Evolutionary conservation across 1,284 basidiomycete genomes (phyloP), one percentile per base, ranked within the genome.

Genomic region (Singerocomus rubriflavus): DNA sequence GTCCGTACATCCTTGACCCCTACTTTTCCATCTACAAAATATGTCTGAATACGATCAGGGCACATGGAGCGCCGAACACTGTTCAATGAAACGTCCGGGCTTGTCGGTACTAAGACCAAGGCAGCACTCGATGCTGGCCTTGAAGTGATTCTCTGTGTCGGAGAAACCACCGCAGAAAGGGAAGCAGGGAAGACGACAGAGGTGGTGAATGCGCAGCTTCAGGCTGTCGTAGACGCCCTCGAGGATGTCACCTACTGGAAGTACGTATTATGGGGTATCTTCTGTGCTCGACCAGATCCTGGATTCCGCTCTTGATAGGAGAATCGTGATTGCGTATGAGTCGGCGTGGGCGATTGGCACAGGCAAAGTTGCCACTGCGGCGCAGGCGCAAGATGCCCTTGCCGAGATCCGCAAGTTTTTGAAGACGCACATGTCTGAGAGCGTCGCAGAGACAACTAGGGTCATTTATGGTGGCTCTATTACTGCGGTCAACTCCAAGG

Each of bases 321-420:
- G 91, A 63, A 79, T 98, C 67, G 96, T 99, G 56, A 79, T 99
- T 63, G 96, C 96, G 16, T 99, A 94, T 70, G 92, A 95, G 70
- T 92, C 93, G 41, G 96, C 99, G 29, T 99, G 96, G 97, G 97
- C 96, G 36, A 99, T 99, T 68, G 96, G 95, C 50, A 98, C 94
- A 17, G 94, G 93, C 59, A 96, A 93, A 73, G 95, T 98, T 53
- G 96, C 97, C 37, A 93, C 93, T 33, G 77, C 89, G 4, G 76
- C 73, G n/a, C 91, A 93, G 71, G 97, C 97, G 2, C 95, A 99
- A 73, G 91, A 96, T 46, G 86, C 92, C 2, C 97, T 99, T 69
- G 80, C 79, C 41, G 85, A 88, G 57, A 88, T 95, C 63, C 91
- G 96, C 60, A 67, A 74, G 30, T 98, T 85, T 79, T 78, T 98